These are phyloP conservation scores for Penicillium bialowiezense DNA, from an alignment of 495 filamentous ascomycete species.

Conservation along the genomic window DNA sequence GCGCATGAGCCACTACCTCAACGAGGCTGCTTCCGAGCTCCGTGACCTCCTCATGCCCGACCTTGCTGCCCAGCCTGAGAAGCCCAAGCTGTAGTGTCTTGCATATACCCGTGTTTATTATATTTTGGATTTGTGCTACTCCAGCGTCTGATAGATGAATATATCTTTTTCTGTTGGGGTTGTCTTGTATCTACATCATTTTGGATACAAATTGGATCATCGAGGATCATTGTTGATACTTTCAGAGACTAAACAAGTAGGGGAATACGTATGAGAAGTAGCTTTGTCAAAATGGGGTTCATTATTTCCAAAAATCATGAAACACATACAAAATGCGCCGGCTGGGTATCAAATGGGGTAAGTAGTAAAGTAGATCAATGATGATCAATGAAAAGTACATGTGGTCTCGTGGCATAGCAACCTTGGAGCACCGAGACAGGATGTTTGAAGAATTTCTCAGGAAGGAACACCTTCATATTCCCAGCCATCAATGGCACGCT, in stretches of 20 bases:
- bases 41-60: slow-evolving; percentile 85
- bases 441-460: slow-evolving; percentile 10
- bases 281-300: too few relatives aligned
- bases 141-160: slow-evolving; percentile 8
- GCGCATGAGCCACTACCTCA: slow-evolving; percentile 92
- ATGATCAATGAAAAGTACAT: too few relatives aligned
- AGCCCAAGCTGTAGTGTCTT: slow-evolving; percentile 75
- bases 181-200: not conserved
- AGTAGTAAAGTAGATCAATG: too few relatives aligned
- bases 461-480: slow-evolving; percentile 66
- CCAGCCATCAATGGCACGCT: slow-evolving; percentile 54
- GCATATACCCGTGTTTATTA: slow-evolving; percentile 11
- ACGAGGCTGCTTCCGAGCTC: slow-evolving; percentile 87
- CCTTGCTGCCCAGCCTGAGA: slow-evolving; percentile 64
- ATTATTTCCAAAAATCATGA: too few relatives aligned
- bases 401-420: too few relatives aligned
- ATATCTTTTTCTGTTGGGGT: not conserved
- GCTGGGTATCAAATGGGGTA: too few relatives aligned
- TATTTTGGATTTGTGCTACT: slow-evolving; percentile 3
- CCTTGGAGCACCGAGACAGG: too few relatives aligned
- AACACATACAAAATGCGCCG: too few relatives aligned
- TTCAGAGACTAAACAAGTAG: too few relatives aligned
- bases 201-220: not conserved
- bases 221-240: too few relatives aligned
- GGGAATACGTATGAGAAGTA: too few relatives aligned